Conservation (phyloP, 208 protist species). For the Crithidia bombi region DNA sequence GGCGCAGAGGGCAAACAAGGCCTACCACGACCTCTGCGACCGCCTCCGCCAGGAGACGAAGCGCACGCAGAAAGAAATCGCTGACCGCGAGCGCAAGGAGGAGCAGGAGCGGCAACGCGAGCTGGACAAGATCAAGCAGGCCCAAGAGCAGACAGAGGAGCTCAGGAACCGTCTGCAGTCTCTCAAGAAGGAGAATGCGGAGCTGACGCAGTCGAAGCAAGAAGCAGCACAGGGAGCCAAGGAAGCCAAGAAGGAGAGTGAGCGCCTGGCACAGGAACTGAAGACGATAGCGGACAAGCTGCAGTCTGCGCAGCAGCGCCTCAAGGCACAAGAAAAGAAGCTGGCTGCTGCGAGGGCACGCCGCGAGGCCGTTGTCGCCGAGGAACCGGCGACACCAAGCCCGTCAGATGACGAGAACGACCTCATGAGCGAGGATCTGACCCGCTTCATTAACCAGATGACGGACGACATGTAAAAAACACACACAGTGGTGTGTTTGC, state of each 20-base stretch:
- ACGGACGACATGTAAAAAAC: conserved; percentile 62
- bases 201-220: conserved; percentile 65
- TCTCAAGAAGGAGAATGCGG: conserved; percentile 63
- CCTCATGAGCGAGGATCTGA: conserved; percentile 61
- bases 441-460: conserved; percentile 60
- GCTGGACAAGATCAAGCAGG: conserved; percentile 76
- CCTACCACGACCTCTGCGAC: conserved; percentile 76
- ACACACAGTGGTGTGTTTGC: background rate
- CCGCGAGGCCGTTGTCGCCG: conserved; percentile 42
- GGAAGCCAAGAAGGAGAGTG: conserved; percentile 61
- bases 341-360: conserved; percentile 43
- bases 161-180: conserved; percentile 67
- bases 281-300: conserved; percentile 58
- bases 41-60: conserved; percentile 75
- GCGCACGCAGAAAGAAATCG: conserved; percentile 71
- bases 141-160: conserved; percentile 74
- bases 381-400: conserved; percentile 53
- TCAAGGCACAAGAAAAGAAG: conserved; percentile 70
- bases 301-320: conserved; percentile 51
- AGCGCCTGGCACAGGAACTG: conserved; percentile 64
- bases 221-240: conserved; percentile 61
- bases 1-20: conserved; percentile 60
- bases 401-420: conserved; percentile 62
- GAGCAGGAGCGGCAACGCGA: conserved; percentile 81
- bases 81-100: conserved; percentile 78